Evolutionary conservation across 176 grass and related monocot genomes (phyloP), one percentile per base, ranked within the genome.

Genomic region (Eleusine coracana): DNA sequence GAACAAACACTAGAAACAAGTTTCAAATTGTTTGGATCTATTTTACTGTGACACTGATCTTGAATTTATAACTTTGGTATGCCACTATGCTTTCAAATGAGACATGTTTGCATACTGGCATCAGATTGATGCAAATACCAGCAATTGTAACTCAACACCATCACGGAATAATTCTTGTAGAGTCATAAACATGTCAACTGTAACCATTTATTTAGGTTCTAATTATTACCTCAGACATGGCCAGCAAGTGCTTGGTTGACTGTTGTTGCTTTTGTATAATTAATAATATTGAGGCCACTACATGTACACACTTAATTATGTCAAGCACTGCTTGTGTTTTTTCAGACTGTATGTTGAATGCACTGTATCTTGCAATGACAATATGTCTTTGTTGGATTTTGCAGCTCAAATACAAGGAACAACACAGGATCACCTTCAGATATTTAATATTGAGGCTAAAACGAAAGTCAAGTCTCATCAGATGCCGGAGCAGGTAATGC

Each of bases 371-470:
- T 82, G 20, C 28, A 66, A 82, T 73, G 40, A 59, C 67, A 40
- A 69, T 4, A 73, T 34, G 38, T 41, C 18, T 70, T 41, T 11
- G 13, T 27, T 90, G 65, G 41, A 85, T 69, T 89, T 85, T 92
- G 87, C 85, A 93, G 96, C 96, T 44, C 92, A 95, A 90, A 93
- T 98, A 88, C 77, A 89, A 49, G 96, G 96, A 77, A 93, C 90
- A 16, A 95, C 91, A 11, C 96, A 98, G 79, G 96, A 98, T 80
- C 96, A 98, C 83, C 87, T 98, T 72, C 93, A 98, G 67, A 93
- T 99, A 78, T 99, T 99, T 80, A 99, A 99, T 52, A 99, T 99
- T 45, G 96, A 99, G 79, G 88, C 84, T 54, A 96, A 99, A 80
- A 93, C 91, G 40, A 99, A 99, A 88, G 87, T 99, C 13, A 99